Conservation (phyloP, 805 yeast species). For the Metschnikowia anglica region DNA sequence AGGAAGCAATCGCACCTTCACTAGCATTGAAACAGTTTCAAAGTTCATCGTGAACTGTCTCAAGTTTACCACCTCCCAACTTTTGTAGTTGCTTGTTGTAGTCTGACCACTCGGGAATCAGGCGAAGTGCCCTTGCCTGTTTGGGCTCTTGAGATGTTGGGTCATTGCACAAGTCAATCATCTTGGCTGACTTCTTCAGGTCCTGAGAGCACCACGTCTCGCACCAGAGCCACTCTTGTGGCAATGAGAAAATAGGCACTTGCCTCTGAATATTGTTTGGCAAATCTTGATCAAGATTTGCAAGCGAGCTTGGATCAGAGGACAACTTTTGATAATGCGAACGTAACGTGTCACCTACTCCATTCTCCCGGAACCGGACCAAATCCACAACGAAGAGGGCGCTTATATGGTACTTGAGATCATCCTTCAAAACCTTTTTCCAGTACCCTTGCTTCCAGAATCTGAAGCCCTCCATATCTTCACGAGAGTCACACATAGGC, state of each 20-base stretch:
- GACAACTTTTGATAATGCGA: constrained; percentile 82
- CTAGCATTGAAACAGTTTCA: background rate
- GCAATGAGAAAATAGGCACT: constrained; percentile 68
- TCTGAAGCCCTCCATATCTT: constrained; percentile 78
- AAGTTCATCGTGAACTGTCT: constrained; percentile 19
- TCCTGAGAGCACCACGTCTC: constrained; percentile 87
- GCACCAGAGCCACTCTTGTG: constrained; percentile 90
- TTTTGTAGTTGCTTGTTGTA: constrained; percentile 56
- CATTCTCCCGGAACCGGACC: constrained; percentile 55
- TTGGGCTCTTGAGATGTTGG: constrained; percentile 81
- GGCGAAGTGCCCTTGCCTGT: constrained; percentile 69
- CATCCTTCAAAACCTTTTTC: constrained; percentile 59
- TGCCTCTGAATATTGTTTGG: constrained; percentile 80
- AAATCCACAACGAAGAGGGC: constrained; percentile 84
- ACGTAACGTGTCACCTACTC: constrained; percentile 79
- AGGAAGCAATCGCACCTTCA: background rate
- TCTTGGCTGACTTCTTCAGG: constrained; percentile 59
- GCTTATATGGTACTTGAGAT: constrained; percentile 72
- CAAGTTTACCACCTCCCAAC: constrained; percentile 7
- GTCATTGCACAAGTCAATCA: constrained; percentile 81
- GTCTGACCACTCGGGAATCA: constrained; percentile 72
- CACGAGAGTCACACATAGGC: constrained; percentile 81
- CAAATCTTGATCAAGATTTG: constrained; percentile 87
- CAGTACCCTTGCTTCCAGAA: constrained; percentile 96
- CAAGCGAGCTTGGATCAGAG: constrained; percentile 72